These are phyloP conservation scores for Dictyostelium brefeldianum DNA, from an alignment of 78 protist genomes.

Conservation along the genomic window DNA sequence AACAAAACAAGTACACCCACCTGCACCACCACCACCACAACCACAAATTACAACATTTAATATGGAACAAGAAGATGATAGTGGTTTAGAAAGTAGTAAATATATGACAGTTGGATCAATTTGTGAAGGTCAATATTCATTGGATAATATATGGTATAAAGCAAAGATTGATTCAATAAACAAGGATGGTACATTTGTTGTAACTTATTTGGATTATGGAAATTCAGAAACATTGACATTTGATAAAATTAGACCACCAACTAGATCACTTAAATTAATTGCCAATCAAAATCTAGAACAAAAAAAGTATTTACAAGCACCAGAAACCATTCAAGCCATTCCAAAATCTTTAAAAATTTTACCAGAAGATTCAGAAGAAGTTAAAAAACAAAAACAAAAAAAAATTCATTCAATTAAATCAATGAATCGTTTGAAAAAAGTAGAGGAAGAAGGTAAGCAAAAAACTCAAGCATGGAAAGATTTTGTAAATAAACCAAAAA, in stretches of 20 bases:
- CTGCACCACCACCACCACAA: not conserved
- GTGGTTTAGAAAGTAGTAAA: not conserved
- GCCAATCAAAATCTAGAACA: conserved; percentile 22
- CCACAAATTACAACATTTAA: not conserved
- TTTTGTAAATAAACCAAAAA: conserved; percentile 32
- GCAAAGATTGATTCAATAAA: conserved; percentile 39
- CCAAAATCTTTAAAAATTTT: conserved; percentile 49
- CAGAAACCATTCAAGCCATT: conserved; percentile 27
- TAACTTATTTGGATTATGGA: conserved; percentile 54
- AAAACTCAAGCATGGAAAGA: conserved; percentile 71
- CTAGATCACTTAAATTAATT: conserved; percentile 1
- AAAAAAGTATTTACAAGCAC: conserved; percentile 29
- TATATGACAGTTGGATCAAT: conserved; percentile 35
- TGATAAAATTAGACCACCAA: conserved; percentile 40
- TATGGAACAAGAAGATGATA: not conserved
- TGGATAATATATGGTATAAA: conserved; percentile 67
- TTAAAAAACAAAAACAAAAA: conserved; percentile 55
- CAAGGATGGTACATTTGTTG: conserved; percentile 72
- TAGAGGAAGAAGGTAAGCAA: conserved; percentile 60
- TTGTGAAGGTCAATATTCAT: conserved; percentile 68
- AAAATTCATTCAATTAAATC: conserved; percentile 47
- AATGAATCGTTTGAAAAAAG: conserved; percentile 34
- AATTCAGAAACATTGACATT: conserved; percentile 39
- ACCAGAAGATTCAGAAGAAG: conserved; percentile 57
- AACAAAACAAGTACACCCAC: not conserved